These are phyloP conservation scores for Termitomyces sp. DNA, from an alignment of 768 basidiomycete genomes.

Conservation along the genomic window DNA sequence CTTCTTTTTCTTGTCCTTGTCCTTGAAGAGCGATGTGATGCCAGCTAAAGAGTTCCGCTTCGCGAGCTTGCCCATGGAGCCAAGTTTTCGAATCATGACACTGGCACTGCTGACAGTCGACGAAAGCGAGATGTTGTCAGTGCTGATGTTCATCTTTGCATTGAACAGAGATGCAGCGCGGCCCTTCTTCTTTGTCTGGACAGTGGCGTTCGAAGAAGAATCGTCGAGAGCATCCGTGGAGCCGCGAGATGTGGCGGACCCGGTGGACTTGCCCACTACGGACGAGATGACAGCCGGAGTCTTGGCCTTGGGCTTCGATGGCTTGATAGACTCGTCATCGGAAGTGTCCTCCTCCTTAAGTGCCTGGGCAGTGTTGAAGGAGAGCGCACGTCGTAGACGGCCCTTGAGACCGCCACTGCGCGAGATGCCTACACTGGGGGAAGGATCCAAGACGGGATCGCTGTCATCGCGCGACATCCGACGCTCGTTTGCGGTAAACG, in stretches of 20 bases:
- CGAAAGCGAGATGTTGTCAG: constrained; percentile 92
- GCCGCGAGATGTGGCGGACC: constrained; percentile 11
- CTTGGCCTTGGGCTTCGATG: constrained; percentile 32
- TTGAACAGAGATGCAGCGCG: constrained; percentile 81
- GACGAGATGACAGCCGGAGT: constrained; percentile 22
- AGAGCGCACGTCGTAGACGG: constrained; percentile 67
- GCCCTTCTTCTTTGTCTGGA: constrained; percentile 62
- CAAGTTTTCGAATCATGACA: constrained; percentile 94
- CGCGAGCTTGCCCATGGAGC: constrained; percentile 84
- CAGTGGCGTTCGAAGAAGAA: constrained; percentile 35
- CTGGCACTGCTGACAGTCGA: constrained; percentile 93
- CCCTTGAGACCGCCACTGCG: constrained; percentile 73
- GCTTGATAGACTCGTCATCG: constrained; percentile 31
- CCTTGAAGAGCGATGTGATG: constrained; percentile 92
- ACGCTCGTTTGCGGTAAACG: constrained; percentile 57
- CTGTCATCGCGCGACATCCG: constrained; percentile 77
- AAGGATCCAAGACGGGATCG: constrained; percentile 51
- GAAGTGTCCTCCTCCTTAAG: constrained; percentile 56
- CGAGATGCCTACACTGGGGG: constrained; percentile 30
- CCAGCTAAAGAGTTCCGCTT: constrained; percentile 84
- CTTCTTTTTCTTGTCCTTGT: constrained; percentile 59
- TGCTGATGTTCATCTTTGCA: constrained; percentile 78
- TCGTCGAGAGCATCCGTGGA: constrained; percentile 32
- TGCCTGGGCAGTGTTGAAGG: constrained; percentile 51
- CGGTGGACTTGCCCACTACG: constrained; percentile 16